Evolutionary conservation across 306 rosid genomes (phyloP).

Genomic region (Lathyrus sativus): DNA sequence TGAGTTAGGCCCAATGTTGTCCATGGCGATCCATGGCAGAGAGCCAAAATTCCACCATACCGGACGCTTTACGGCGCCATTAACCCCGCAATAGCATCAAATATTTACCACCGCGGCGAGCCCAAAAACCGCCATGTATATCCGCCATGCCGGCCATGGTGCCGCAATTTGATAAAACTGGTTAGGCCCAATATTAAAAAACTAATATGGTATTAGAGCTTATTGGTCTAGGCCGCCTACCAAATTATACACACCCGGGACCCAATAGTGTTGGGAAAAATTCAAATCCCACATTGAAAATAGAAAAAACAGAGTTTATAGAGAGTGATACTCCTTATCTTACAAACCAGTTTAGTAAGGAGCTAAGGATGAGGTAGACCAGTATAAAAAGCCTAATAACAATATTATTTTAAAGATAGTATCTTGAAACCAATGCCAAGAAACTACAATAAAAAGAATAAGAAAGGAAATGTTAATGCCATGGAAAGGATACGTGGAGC

Average conservation of each 20-base stretch:
- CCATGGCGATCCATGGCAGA: too few relatives aligned
- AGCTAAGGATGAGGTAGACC: background rate
- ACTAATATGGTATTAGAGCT: background rate
- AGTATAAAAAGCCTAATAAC: background rate
- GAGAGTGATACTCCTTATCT: background rate
- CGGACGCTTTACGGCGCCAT: too few relatives aligned
- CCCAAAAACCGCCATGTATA: too few relatives aligned
- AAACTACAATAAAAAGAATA: background rate
- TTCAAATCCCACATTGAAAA: background rate
- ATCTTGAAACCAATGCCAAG: constrained; percentile 24
- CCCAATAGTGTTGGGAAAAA: background rate
- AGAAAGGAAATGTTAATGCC: too few relatives aligned
- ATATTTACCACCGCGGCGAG: too few relatives aligned
- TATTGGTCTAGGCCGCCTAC: background rate
- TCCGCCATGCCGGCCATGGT: too few relatives aligned
- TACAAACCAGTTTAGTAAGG: background rate
- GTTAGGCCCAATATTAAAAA: background rate
- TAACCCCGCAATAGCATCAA: too few relatives aligned
- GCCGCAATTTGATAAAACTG: too few relatives aligned
- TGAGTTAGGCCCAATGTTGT: background rate
- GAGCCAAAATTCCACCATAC: too few relatives aligned
- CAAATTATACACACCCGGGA: background rate
- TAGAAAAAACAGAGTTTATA: background rate
- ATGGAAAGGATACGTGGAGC: constrained; percentile 92
- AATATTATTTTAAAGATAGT: constrained; percentile 5